Evolutionary conservation across 768 basidiomycete species (phyloP).

Genomic region (Antrodiella citrinella): DNA sequence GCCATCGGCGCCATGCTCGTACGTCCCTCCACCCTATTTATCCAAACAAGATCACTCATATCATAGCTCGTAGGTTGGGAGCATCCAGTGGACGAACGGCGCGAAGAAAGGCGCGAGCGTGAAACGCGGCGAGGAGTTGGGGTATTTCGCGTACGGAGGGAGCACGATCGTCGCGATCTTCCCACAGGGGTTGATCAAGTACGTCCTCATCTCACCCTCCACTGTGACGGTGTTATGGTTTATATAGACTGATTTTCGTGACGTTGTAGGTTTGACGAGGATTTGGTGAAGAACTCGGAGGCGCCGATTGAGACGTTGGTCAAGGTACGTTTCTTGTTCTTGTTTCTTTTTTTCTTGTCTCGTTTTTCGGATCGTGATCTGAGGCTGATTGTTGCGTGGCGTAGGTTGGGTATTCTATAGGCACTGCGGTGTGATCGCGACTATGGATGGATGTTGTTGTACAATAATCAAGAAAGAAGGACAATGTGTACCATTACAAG

Average conservation of each 20-base stretch:
- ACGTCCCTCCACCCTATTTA: conserved; percentile 2
- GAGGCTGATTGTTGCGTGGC: too few species aligned
- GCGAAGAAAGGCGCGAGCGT: conserved; percentile 40
- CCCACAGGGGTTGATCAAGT: conserved; percentile 42
- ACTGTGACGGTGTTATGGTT: neutral
- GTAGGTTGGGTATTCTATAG: neutral
- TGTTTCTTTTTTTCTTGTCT: too few species aligned
- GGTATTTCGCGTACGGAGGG: conserved; percentile 71
- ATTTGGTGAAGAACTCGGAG: conserved; percentile 48
- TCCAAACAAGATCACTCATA: neutral
- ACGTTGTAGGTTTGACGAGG: conserved; percentile 53
- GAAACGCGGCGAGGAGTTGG: conserved; percentile 59
- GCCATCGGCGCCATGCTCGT: conserved; percentile 76
- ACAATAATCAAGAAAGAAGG: too few species aligned
- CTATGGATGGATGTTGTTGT: too few species aligned
- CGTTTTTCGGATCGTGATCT: neutral
- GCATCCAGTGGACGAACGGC: conserved; percentile 57
- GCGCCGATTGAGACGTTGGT: conserved; percentile 59
- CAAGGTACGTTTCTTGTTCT: too few species aligned
- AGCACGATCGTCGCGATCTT: conserved; percentile 60
- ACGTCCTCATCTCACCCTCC: conserved; percentile 15
- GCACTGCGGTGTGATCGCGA: too few species aligned
- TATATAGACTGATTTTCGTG: neutral
- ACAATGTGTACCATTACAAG: too few species aligned
- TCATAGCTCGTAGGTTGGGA: conserved; percentile 35